Conservation (phyloP, 352 stramenopile species). For the Globisporangium nunn region DNA sequence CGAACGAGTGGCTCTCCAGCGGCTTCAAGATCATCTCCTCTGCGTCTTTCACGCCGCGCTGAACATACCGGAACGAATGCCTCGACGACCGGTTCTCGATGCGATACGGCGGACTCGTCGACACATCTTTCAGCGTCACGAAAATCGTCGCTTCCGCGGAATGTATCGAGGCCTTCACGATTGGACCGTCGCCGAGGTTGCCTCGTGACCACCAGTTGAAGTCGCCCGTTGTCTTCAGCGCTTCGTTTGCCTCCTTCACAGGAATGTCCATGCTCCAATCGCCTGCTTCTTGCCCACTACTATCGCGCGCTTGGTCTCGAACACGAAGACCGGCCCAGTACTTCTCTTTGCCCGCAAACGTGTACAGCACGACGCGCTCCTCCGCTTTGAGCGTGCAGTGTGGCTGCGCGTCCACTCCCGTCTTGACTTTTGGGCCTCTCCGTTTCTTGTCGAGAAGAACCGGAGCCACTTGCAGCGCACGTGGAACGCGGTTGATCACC, state of each 20-base stretch:
- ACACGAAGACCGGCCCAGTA: conserved; percentile 56
- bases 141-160: conserved; percentile 67
- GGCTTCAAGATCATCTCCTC: conserved; percentile 68
- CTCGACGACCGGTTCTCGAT: conserved; percentile 83
- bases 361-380: conserved; percentile 59
- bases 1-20: conserved; percentile 69
- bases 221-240: conserved; percentile 29
- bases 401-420: conserved; percentile 15
- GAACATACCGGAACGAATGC: conserved; percentile 67
- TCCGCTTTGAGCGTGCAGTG: conserved; percentile 45
- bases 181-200: conserved; percentile 59
- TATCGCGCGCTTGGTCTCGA: conserved; percentile 49
- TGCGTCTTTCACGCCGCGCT: conserved; percentile 42
- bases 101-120: conserved; percentile 55
- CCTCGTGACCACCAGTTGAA: conserved; percentile 65
- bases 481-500: conserved; percentile 54
- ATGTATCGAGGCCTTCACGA: conserved; percentile 58
- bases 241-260: conserved; percentile 23
- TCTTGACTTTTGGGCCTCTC: conserved; percentile 24
- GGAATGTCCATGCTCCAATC: conserved; percentile 57
- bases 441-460: conserved; percentile 78
- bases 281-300: conserved; percentile 28
- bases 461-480: conserved; percentile 60
- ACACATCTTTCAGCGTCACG: conserved; percentile 61
- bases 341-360: conserved; percentile 62